Evolutionary conservation across 73 alveolate genomes (phyloP).

Genomic region (Paramecium octaurelia): DNA sequence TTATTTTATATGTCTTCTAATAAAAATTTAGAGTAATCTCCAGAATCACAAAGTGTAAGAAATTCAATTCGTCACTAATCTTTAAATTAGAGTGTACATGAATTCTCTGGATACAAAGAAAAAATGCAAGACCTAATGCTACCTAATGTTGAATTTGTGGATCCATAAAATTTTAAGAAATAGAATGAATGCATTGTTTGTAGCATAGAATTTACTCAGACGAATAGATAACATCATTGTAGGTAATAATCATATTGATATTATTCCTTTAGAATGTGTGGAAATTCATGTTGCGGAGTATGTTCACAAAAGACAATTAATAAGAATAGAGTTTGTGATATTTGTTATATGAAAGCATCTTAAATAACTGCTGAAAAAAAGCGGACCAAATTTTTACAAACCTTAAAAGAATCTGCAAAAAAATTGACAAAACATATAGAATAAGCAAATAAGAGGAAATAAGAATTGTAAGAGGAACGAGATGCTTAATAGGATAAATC

Average conservation of each 20-base stretch:
- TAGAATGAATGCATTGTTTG: background rate
- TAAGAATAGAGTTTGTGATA: background rate
- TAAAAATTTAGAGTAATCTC: background rate
- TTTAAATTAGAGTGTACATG: background rate
- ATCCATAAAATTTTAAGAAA: background rate
- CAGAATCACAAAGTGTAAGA: background rate
- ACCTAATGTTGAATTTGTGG: background rate
- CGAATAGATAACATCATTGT: background rate
- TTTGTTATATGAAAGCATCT: background rate
- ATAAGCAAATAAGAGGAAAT: background rate
- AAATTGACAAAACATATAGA: background rate
- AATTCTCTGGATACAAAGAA: background rate
- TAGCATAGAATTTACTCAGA: background rate
- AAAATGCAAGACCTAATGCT: background rate
- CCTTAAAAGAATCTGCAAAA: background rate
- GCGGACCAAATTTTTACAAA: background rate
- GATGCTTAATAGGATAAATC: background rate
- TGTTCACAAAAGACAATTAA: background rate
- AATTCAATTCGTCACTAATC: background rate
- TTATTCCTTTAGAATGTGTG: background rate
- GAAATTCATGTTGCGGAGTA: background rate
- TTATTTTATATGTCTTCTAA: background rate
- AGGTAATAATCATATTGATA: background rate
- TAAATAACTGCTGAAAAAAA: background rate
- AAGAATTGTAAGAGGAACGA: background rate